A percentile compares a stretch with the other conserved stretches of the same genome.
Conservation (phyloP, 1,139 yeast genomes). For the Candida frijolesensis region DNA sequence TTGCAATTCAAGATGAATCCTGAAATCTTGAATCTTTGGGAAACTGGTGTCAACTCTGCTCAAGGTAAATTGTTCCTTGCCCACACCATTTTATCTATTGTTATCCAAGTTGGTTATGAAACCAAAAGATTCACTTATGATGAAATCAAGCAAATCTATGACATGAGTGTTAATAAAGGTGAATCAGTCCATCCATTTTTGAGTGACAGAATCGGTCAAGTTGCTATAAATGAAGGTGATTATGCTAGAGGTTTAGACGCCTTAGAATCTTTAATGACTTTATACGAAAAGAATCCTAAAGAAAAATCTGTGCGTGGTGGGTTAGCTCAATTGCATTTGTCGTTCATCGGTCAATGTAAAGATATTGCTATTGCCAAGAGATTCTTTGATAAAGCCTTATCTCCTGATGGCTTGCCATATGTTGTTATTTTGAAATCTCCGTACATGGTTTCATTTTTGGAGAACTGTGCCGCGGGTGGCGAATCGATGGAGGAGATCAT, state of each 20-base stretch:
- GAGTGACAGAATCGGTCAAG: conserved; percentile 41
- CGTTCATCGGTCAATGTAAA: conserved; percentile 80
- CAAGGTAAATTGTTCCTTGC: conserved; percentile 36
- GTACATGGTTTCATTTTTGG: conserved; percentile 66
- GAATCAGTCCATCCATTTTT: conserved; percentile 28
- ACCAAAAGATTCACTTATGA: conserved; percentile 63
- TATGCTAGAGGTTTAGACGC: conserved; percentile 42
- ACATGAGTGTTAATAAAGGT: conserved; percentile 31
- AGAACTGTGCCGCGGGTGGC: conserved; percentile 60
- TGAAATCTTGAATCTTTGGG: conserved; percentile 46
- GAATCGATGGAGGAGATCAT: conserved; percentile 61
- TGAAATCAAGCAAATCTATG: conserved; percentile 46
- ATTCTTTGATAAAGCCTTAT: conserved; percentile 72
- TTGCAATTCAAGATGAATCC: conserved; percentile 35
- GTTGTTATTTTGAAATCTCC: conserved; percentile 73
- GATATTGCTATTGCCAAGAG: conserved; percentile 72
- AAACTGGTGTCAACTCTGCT: conserved; percentile 40
- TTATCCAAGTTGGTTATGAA: conserved; percentile 68
- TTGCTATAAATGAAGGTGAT: conserved; percentile 43
- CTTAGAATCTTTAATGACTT: conserved; percentile 38
- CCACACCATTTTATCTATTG: conserved; percentile 68
- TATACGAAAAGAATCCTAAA: conserved; percentile 25
- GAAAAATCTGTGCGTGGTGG: conserved; percentile 25
- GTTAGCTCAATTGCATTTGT: conserved; percentile 65
- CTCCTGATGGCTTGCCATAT: conserved; percentile 65